Evolutionary conservation across 225 moss, liverwort and hornwort genomes (phyloP).

Genomic region (Physcomitrium patens): DNA sequence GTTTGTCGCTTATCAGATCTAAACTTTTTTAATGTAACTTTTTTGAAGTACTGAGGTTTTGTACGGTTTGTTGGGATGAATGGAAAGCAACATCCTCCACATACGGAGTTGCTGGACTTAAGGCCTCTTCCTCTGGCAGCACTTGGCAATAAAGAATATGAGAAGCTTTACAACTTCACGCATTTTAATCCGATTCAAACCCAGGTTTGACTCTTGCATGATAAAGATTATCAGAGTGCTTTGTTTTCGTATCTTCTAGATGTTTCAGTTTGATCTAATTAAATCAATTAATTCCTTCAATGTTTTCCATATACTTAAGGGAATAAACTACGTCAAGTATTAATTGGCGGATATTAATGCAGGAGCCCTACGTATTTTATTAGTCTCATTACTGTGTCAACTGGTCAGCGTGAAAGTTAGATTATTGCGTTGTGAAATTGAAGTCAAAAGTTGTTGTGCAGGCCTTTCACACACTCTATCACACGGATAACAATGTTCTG

Average conservation of each 20-base stretch:
- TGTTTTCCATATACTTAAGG: neutral
- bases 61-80: conserved; percentile 27
- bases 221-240: neutral
- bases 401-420: neutral
- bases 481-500: conserved; percentile 92
- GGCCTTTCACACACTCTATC: conserved; percentile 95
- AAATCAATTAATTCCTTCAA: neutral
- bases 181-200: conserved; percentile 99
- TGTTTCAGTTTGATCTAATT: neutral
- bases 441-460: conserved; percentile 42
- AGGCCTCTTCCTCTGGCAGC: conserved; percentile 81
- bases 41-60: conserved; percentile 27
- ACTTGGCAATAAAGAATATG: conserved; percentile 75
- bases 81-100: conserved; percentile 86
- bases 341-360: conserved; percentile 12
- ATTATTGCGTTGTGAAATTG: conserved; percentile 17
- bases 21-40: conserved; percentile 5
- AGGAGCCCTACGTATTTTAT: conserved; percentile 4
- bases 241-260: conserved; percentile 12
- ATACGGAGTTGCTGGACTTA: conserved; percentile 94
- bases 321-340: neutral
- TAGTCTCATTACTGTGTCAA: neutral
- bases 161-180: conserved; percentile 88
- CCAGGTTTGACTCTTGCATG: conserved; percentile 57
- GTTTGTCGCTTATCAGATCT: conserved; percentile 11